Conservation (phyloP, 768 basidiomycete species). For the Rhizopogon roseolus region DNA sequence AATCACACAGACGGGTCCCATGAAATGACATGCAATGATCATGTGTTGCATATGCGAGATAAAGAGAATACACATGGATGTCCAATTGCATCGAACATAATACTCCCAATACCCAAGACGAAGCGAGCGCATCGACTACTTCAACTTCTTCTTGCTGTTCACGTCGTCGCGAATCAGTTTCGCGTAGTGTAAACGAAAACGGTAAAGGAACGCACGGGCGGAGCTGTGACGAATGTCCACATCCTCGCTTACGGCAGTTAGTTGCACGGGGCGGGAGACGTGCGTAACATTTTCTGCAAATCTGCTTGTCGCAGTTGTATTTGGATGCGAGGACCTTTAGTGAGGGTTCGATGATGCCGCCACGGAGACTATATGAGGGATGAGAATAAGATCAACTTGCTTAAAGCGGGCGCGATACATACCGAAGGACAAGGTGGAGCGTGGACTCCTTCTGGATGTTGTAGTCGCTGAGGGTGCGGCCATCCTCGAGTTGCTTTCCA, state of each 20-base stretch:
- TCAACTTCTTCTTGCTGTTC: conserved; percentile 90
- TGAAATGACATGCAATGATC: conserved; percentile 2
- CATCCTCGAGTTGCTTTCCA: conserved; percentile 98
- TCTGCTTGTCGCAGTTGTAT: conserved; percentile 99
- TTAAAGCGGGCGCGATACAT: conserved; percentile 18
- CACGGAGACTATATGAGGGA: conserved; percentile 66
- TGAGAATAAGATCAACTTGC: neutral
- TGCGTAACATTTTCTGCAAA: conserved; percentile 99
- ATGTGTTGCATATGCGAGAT: conserved; percentile 15
- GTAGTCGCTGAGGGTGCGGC: conserved; percentile 93
- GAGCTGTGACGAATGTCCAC: conserved; percentile 88
- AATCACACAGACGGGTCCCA: neutral
- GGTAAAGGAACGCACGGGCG: conserved; percentile 62
- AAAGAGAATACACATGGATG: conserved; percentile 17
- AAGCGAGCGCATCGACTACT: conserved; percentile 47
- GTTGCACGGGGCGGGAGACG: conserved; percentile 98
- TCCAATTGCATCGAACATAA: conserved; percentile 9
- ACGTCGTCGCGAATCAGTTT: conserved; percentile 1
- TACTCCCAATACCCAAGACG: neutral
- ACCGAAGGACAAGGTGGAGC: conserved; percentile 96
- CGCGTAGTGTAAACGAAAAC: neutral
- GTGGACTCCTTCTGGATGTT: conserved; percentile 99
- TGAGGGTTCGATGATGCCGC: conserved; percentile 99
- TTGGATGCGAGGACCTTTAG: conserved; percentile 95
- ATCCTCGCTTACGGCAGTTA: conserved; percentile 96